Base-by-base conservation (phyloP, 2,329 filamentous ascomycete species). In the Didymella lethalis region DNA sequence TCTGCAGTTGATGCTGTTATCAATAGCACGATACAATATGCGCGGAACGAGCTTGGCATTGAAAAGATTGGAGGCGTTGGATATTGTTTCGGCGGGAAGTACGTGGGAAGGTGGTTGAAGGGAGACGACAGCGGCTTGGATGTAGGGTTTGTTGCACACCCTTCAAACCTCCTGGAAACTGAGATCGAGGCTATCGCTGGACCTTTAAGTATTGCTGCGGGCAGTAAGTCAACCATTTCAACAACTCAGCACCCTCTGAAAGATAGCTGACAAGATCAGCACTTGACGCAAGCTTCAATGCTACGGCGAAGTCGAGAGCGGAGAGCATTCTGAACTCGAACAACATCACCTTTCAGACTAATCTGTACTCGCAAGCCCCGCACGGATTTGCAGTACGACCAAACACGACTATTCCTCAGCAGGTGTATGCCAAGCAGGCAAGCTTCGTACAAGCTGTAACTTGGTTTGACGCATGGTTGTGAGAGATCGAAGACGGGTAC, bases 11-110 rank as follows among this genome's bases (percentile, higher is more conserved):
- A 86, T 47, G 77, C 79, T 7, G 78, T 85, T 53, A 77, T 86
- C 54, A 77, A 78, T 26, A 75, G 75, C 50, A 81, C 80, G 47
- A 82, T 90, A 66, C 84, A 85, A 72, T 83, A 85, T 56, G 73
- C 91, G 48, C 83, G 83, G 58, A 79, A 82, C 51, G 88, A 92
- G 74, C 79, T 72, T 16, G 63, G 63, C 2, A 64, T 84, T 46
- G 84, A 83, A 69, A 85, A 83, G 64, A 77, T 92, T 36, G 90
- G 85, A 3, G 84, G 81, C 11, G 84, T 88, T 0, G 90, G 90
- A 0, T 92, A 92, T 78, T 92, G 90, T 77, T 90, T 92, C 64
- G 90, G 90, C 46, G 90, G 84, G 54, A 91, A 90, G 85, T 93
- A 90, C 74, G 86, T 91, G 26, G 81, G 84, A 46, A 86, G 90